Base-by-base conservation (phyloP, 805 yeast genomes). In the Kodamaea neixiangensis region DNA sequence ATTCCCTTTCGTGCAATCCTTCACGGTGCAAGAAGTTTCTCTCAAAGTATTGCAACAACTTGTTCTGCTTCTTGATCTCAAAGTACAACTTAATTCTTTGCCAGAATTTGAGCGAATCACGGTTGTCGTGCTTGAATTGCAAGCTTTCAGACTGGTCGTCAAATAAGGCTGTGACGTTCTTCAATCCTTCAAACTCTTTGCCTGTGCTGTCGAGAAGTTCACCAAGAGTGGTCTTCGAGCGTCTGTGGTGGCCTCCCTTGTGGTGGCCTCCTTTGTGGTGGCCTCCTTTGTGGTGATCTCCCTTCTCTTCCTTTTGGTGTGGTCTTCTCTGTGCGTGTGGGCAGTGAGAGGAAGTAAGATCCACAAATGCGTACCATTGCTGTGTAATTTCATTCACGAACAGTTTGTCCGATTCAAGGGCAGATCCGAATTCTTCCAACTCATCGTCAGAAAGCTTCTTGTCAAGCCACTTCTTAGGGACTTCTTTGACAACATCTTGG, bases 1-100 rank as follows among this genome's bases (percentile, higher is more conserved):
- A 84, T 5, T 65, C 64, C 55, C 89, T 71, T 31, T 72, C 72
- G 25, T 68, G 58, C 29, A 84, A 67, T 0, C 87, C 83, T 11
- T 71, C 58, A 7, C 66, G 64, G 50, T 76, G 64, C 22, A 84
- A 60, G 58, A 84, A 83, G 58, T 80, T 62, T 50, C 83, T 69
- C 61, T 85, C 88, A 22, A 85, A 66, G 49, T 77, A 74, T 54
- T 73, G 72, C 46, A 66, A 54, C 40, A 67, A 57, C 56, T 65
- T 66, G 62, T 74, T 74, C 54, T 70, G 74, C 49, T 58, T 65
- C 52, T 60, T 51, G 45, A 72, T 67, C 38, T 57, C 56, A 54
- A 63, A 63, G 48, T 59, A 59, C 50, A 73, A 69, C 55, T 58
- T 63, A 44, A 70, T 58, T 46, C 68, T 64, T 56, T 63, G 63